Percentiles rank a stretch among this genome's conserved stretches.
These are phyloP conservation scores for Aspergillus ruber DNA, from an alignment of 2,329 filamentous ascomycete genomes.

Conservation along the genomic window DNA sequence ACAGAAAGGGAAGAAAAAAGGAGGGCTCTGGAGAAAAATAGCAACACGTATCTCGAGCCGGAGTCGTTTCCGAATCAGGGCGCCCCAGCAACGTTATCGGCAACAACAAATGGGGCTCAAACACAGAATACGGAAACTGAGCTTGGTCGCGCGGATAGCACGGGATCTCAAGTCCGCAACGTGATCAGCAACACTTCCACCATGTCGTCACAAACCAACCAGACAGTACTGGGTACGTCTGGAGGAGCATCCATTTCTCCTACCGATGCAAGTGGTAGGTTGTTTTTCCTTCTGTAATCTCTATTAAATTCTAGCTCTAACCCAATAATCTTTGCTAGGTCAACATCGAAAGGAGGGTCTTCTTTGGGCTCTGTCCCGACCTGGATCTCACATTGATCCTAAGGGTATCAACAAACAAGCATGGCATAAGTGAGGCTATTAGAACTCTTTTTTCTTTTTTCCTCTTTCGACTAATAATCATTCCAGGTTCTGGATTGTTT, in stretches of 20 bases:
- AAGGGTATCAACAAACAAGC: constrained; percentile 93
- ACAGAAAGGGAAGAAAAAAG: constrained; percentile 96
- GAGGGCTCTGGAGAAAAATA: constrained; percentile 80
- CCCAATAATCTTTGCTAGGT: constrained; percentile 24
- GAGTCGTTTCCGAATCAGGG: constrained; percentile 49
- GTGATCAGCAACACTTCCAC: constrained; percentile 44
- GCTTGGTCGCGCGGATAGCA: constrained; percentile 66
- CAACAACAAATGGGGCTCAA: constrained; percentile 39
- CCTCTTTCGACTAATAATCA: background rate
- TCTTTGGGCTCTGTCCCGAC: constrained; percentile 87
- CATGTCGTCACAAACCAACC: constrained; percentile 35
- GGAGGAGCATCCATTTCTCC: constrained; percentile 15
- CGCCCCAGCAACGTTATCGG: constrained; percentile 21
- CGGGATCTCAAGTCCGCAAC: constrained; percentile 59
- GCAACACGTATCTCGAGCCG: constrained; percentile 63
- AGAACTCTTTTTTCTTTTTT: background rate
- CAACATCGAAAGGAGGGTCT: constrained; percentile 86
- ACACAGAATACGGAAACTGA: constrained; percentile 60
- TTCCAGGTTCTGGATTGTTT: constrained; percentile 88
- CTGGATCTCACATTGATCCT: constrained; percentile 90
- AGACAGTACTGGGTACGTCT: constrained; percentile 22
- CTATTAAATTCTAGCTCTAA: background rate
- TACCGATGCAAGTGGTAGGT: constrained; percentile 18
- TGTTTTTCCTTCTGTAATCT: constrained; percentile 16
- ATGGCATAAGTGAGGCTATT: constrained; percentile 82